Conservation (phyloP, 2,329 filamentous ascomycete species). For the Colletotrichum sp. region DNA sequence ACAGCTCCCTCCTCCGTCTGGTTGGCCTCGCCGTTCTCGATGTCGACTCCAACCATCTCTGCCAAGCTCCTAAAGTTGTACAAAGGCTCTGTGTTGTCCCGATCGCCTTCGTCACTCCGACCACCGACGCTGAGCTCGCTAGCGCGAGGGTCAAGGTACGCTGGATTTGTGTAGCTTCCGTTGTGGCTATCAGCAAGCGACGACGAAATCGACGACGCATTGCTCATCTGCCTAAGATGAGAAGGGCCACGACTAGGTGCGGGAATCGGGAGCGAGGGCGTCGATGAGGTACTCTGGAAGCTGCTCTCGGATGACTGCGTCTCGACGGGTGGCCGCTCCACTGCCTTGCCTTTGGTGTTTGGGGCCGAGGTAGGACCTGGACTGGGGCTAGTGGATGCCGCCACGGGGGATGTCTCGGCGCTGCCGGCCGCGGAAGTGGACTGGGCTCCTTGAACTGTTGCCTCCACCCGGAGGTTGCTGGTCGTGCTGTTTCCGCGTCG, state of each 20-base stretch:
- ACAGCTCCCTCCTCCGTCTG: slow-evolving; percentile 29
- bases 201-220: slow-evolving; percentile 82
- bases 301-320: slow-evolving; percentile 26
- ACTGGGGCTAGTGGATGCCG: slow-evolving; percentile 35
- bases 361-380: slow-evolving; percentile 36
- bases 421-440: slow-evolving; percentile 2
- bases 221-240: slow-evolving; percentile 83
- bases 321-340: slow-evolving; percentile 56
- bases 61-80: slow-evolving; percentile 92
- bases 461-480: slow-evolving; percentile 65
- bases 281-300: slow-evolving; percentile 31
- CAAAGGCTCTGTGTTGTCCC: slow-evolving; percentile 73
- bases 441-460: slow-evolving; percentile 50
- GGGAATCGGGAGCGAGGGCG: slow-evolving; percentile 48
- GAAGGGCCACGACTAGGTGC: slow-evolving; percentile 65
- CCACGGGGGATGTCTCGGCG: slow-evolving; percentile 28
- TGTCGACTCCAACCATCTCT: slow-evolving; percentile 76
- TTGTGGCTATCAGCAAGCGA: slow-evolving; percentile 73
- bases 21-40: slow-evolving; percentile 53
- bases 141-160: slow-evolving; percentile 50
- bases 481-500: slow-evolving; percentile 64
- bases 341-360: slow-evolving; percentile 70
- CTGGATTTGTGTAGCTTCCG: slow-evolving; percentile 52
- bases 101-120: slow-evolving; percentile 53
- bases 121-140: slow-evolving; percentile 59